These are phyloP conservation scores for Pyrenochaeta sp. DNA, from an alignment of 2,329 filamentous ascomycete genomes.

Conservation along the genomic window DNA sequence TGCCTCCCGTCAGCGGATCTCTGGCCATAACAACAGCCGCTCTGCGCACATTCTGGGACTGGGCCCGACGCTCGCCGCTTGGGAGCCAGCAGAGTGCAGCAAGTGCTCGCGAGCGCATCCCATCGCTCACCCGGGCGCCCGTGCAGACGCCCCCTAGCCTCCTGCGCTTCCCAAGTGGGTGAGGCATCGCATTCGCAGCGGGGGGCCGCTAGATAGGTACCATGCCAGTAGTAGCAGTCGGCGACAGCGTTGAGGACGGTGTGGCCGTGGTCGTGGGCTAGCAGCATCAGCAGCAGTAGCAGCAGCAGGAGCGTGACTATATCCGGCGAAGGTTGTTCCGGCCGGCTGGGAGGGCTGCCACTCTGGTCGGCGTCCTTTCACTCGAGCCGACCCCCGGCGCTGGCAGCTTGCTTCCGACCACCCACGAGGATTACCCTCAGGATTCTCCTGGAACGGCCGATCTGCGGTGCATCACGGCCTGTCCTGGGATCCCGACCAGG, in stretches of 20 bases:
- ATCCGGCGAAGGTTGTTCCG: conserved; percentile 30
- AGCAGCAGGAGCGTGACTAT: conserved; percentile 10
- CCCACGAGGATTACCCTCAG: conserved; percentile 28
- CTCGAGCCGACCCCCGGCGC: conserved; percentile 8
- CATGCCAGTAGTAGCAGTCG: conserved; percentile 8
- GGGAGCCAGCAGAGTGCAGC: conserved; percentile 5
- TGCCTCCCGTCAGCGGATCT: conserved; percentile 10
- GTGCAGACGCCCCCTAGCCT: conserved; percentile 13
- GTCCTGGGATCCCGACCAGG: conserved; percentile 44
- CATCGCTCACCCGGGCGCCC: conserved; percentile 33
- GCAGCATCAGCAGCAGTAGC: conserved; percentile 19
- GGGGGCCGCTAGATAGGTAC: neutral
- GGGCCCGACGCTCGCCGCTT: neutral
- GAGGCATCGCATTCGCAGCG: conserved; percentile 25
- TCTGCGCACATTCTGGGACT: conserved; percentile 2
- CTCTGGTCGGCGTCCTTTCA: conserved; percentile 10
- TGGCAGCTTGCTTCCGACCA: conserved; percentile 36
- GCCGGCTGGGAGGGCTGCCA: conserved; percentile 19
- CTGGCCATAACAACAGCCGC: neutral
- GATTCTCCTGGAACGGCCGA: conserved; percentile 43
- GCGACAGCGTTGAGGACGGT: neutral
- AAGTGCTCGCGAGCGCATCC: conserved; percentile 29
- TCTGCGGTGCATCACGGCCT: conserved; percentile 53
- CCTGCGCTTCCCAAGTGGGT: neutral
- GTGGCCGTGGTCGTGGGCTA: neutral